These are phyloP conservation scores for Fibroporia radiculosa DNA, from an alignment of 768 basidiomycete species.

Conservation along the genomic window DNA sequence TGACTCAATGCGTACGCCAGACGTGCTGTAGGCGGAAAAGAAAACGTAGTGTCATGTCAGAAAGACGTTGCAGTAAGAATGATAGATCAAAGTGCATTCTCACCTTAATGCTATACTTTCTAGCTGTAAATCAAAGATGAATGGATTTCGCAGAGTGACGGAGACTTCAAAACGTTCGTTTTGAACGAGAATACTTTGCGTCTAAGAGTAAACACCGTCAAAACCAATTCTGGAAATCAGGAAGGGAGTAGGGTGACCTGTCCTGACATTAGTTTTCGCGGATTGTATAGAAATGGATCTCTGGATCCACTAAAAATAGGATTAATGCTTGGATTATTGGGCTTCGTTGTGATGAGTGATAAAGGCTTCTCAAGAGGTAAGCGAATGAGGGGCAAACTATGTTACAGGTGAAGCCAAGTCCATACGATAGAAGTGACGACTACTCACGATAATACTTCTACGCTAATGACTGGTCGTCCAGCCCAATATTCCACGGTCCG, in stretches of 20 bases:
- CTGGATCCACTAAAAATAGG: conserved; percentile 50
- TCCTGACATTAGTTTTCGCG: conserved; percentile 50
- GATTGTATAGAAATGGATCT: conserved; percentile 91
- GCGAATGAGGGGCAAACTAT: conserved; percentile 56
- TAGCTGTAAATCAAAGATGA: conserved; percentile 85
- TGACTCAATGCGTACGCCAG: conserved; percentile 69
- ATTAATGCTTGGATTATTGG: conserved; percentile 25
- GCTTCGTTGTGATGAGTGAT: conserved; percentile 39
- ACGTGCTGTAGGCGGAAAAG: conserved; percentile 47
- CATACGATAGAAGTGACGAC: not conserved
- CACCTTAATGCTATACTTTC: conserved; percentile 81
- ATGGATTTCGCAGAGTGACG: conserved; percentile 85
- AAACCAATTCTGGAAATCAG: not conserved
- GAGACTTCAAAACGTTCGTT: conserved; percentile 79
- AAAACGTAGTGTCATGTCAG: conserved; percentile 3
- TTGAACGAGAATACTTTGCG: conserved; percentile 63
- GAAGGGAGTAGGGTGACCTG: conserved; percentile 37
- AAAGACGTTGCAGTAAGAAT: too few relatives aligned
- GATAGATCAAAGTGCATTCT: conserved; percentile 10
- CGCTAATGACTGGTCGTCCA: conserved; percentile 67
- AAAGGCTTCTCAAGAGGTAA: conserved; percentile 66
- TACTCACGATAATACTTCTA: conserved; percentile 71
- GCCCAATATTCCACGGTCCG: conserved; percentile 82
- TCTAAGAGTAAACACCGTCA: not conserved
- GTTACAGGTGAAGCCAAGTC: not conserved